These are phyloP conservation scores for Triticum aestivum DNA, from an alignment of 176 grass and related monocot species.

Conservation along the genomic window IWGSC_CS_RefSeq_v2.1 NC_057808.1:459670349-459670848, in stretches of 20 bases:
- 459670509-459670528: constrained; percentile 82
- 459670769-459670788: constrained; percentile 69
- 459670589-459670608: constrained; percentile 54
- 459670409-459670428: constrained; percentile 78
- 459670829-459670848: constrained; percentile 82
- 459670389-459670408: constrained; percentile 80
- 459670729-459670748: constrained; percentile 81
- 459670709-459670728: constrained; percentile 72
- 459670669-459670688: constrained; percentile 85
- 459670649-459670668: constrained; percentile 82
- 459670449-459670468: constrained; percentile 70
- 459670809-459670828: constrained; percentile 81
- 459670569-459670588: constrained; percentile 94
- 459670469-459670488: constrained; percentile 87
- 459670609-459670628: constrained; percentile 78
- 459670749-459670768: constrained; percentile 64
- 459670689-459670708: constrained; percentile 76
- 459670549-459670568: constrained; percentile 64
- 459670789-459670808: constrained; percentile 76
- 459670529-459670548: constrained; percentile 64
- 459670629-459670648: constrained; percentile 85
- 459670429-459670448: constrained; percentile 73
- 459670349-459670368: constrained; percentile 77
- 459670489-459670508: constrained; percentile 78
- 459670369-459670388: constrained; percentile 62